Evolutionary conservation across 768 basidiomycete species (phyloP).

Genomic region (Suillus spraguei): DNA sequence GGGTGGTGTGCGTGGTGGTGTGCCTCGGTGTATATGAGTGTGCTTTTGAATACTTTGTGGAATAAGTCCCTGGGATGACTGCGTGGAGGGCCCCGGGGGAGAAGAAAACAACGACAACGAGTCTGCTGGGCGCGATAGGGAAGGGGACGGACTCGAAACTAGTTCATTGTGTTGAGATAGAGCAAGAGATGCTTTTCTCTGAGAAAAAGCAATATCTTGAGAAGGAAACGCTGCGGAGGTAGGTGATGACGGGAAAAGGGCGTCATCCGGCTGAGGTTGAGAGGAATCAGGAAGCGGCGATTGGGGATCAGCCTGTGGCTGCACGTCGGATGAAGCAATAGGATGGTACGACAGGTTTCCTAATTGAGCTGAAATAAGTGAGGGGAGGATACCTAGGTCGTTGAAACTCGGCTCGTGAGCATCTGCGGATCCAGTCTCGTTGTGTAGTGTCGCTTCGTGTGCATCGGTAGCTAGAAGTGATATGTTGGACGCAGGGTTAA

Average conservation of each 20-base stretch:
- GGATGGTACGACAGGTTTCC: not conserved
- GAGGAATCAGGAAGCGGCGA: slow-evolving; percentile 17
- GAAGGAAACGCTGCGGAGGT: not conserved
- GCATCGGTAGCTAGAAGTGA: not conserved
- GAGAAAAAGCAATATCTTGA: not conserved
- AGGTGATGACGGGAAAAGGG: not conserved
- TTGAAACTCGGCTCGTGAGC: not conserved
- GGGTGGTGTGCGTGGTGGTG: slow-evolving; percentile 15
- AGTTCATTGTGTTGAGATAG: slow-evolving; percentile 5
- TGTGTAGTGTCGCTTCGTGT: not conserved
- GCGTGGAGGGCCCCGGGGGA: slow-evolving; percentile 13
- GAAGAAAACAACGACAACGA: slow-evolving; percentile 19
- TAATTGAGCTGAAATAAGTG: not conserved
- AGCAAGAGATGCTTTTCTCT: slow-evolving; percentile 8
- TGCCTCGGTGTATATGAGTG: slow-evolving; percentile 27
- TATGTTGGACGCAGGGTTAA: too few species aligned
- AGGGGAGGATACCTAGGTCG: too few species aligned
- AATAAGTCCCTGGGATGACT: not conserved
- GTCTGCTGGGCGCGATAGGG: slow-evolving; percentile 20
- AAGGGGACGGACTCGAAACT: slow-evolving; percentile 14
- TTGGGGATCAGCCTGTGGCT: not conserved
- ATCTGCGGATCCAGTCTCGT: not conserved
- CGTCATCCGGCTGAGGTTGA: slow-evolving; percentile 24
- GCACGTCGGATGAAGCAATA: not conserved
- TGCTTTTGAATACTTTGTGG: slow-evolving; percentile 1